Evolutionary conservation across 2,329 filamentous ascomycete species (phyloP).

Genomic region (Samsoniella hepiali): DNA sequence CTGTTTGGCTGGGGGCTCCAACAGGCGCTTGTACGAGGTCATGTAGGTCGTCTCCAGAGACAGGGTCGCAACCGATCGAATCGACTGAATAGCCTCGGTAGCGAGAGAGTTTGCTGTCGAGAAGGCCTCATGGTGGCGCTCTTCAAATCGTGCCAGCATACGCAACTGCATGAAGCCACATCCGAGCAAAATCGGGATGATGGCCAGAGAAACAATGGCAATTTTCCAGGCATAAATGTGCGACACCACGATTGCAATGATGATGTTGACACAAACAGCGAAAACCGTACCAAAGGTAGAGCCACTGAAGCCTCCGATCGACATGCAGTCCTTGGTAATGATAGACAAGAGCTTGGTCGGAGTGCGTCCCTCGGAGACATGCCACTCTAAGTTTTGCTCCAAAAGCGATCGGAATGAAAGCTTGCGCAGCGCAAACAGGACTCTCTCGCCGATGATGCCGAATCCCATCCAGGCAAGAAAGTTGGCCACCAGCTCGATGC

Average conservation of each 20-base stretch:
- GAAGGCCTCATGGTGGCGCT: constrained; percentile 47
- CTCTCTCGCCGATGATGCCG: constrained; percentile 53
- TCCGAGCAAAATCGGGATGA: constrained; percentile 51
- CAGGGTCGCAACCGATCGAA: constrained; percentile 41
- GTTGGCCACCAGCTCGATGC: constrained; percentile 58
- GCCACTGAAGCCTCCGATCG: constrained; percentile 53
- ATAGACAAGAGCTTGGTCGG: constrained; percentile 49
- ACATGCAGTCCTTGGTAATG: constrained; percentile 54
- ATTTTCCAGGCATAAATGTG: constrained; percentile 59
- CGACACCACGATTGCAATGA: constrained; percentile 51
- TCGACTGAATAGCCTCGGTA: constrained; percentile 46
- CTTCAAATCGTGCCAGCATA: constrained; percentile 45
- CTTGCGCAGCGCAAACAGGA: constrained; percentile 54
- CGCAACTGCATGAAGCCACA: constrained; percentile 53
- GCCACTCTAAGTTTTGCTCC: constrained; percentile 58
- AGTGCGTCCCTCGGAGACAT: constrained; percentile 44
- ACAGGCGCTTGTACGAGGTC: constrained; percentile 34
- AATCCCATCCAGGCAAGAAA: constrained; percentile 54
- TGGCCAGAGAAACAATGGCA: constrained; percentile 51
- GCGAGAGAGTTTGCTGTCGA: constrained; percentile 46
- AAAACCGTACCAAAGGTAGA: constrained; percentile 53
- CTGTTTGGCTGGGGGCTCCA: constrained; percentile 22
- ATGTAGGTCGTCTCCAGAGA: constrained; percentile 30
- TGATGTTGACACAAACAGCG: constrained; percentile 51
- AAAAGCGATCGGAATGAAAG: constrained; percentile 55